A percentile compares a stretch with the other conserved stretches of the same genome.
These are phyloP conservation scores for Elongisporangium anandrum DNA, from an alignment of 352 stramenopile species.

Conservation along the genomic window DNA sequence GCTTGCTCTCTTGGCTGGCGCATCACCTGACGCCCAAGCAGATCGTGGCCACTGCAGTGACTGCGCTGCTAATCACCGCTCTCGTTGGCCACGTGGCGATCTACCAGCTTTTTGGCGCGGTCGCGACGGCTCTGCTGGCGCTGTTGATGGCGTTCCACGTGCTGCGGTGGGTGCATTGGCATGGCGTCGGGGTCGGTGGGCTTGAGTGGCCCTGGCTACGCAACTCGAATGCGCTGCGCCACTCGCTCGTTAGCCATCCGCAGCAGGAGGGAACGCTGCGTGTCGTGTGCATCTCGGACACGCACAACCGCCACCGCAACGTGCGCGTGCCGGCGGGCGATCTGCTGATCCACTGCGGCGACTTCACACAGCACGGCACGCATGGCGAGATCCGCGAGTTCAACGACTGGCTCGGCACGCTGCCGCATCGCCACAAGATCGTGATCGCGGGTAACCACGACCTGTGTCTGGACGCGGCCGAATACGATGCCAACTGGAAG, in stretches of 20 bases:
- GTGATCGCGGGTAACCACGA: conserved; percentile 85
- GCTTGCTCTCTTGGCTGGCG: conserved; percentile 19
- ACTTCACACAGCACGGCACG: conserved; percentile 83
- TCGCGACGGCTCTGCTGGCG: conserved; percentile 10
- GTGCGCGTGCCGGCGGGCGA: conserved; percentile 70
- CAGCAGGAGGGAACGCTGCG: conserved; percentile 54
- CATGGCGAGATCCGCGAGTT: conserved; percentile 72
- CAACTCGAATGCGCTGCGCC: conserved; percentile 19
- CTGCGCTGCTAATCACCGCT: conserved; percentile 11
- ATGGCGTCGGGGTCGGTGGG: conserved; percentile 56
- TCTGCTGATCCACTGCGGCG: conserved; percentile 87
- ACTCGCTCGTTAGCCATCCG: conserved; percentile 26
- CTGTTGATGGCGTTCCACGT: conserved; percentile 13
- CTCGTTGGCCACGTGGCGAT: conserved; percentile 4
- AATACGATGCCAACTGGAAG: conserved; percentile 68
- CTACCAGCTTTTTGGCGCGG: conserved; percentile 21
- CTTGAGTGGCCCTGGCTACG: conserved; percentile 43
- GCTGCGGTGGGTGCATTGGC: conserved; percentile 57
- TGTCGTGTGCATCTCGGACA: conserved; percentile 82
- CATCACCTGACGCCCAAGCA: conserved; percentile 32
- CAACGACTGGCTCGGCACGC: conserved; percentile 65
- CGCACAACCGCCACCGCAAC: conserved; percentile 62
- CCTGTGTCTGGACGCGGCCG: conserved; percentile 60
- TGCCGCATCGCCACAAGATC: conserved; percentile 76
- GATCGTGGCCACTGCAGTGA: conserved; percentile 10